Evolutionary conservation across 169 alveolate species (phyloP).

Genomic region (Plasmodium berghei): DNA sequence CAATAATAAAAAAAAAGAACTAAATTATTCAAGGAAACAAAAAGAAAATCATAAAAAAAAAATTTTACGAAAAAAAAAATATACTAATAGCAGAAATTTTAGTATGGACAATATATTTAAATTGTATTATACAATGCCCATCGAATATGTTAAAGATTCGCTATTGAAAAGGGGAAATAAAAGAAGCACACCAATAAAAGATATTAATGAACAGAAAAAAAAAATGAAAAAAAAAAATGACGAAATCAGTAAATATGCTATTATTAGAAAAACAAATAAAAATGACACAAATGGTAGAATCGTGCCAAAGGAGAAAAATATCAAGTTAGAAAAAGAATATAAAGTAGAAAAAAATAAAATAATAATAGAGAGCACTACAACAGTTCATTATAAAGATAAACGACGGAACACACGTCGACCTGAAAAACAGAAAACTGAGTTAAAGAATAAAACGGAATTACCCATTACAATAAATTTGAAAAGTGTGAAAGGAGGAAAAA

Average conservation of each 20-base stretch:
- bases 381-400: too few species aligned
- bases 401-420: too few species aligned
- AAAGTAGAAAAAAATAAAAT: too few species aligned
- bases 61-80: conserved; percentile 2
- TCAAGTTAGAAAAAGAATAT: background rate
- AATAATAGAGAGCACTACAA: too few species aligned
- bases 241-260: background rate
- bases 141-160: background rate
- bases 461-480: too few species aligned
- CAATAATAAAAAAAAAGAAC: background rate
- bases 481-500: too few species aligned
- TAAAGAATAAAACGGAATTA: too few species aligned
- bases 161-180: conserved; percentile 1
- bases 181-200: background rate
- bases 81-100: conserved; percentile 19
- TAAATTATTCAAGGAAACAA: background rate
- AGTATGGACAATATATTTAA: conserved; percentile 32
- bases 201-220: conserved; percentile 3
- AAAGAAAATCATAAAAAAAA: background rate
- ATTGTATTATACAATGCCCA: conserved; percentile 1
- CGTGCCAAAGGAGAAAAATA: background rate
- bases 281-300: background rate
- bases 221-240: background rate
- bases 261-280: background rate
- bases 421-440: too few species aligned